Percentiles rank a stretch among this genome's conserved stretches.
phyloP scores from a whole-genome alignment of 1,284 basidiomycete species.

The Cryptococcus jaspeensis region DNA sequence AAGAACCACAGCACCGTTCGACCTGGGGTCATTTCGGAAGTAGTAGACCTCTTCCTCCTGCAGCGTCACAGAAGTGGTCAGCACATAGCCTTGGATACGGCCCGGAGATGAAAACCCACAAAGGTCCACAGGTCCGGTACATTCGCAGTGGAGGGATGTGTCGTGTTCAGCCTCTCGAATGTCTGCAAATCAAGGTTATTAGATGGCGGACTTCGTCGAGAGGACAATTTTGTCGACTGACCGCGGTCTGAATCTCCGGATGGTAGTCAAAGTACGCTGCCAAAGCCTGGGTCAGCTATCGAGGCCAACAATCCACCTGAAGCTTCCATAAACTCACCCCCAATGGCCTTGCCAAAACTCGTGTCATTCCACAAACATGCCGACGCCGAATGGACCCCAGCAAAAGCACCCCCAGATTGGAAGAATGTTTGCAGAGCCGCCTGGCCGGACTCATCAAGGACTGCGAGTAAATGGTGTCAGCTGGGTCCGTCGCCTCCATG shows the following conservation, averaged over 20 bases:
- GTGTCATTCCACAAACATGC: conserved; percentile 66
- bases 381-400: conserved; percentile 59
- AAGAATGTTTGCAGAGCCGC: conserved; percentile 65
- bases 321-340: conserved; percentile 38
- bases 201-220: not conserved
- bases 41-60: conserved; percentile 60
- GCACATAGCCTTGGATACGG: not conserved
- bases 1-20: conserved; percentile 63
- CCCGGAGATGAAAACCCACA: conserved; percentile 21
- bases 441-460: conserved; percentile 63
- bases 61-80: not conserved
- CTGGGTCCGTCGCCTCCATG: not conserved
- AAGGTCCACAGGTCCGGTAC: conserved; percentile 64
- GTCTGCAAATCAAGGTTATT: conserved; percentile 53
- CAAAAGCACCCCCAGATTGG: conserved; percentile 53
- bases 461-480: conserved; percentile 37
- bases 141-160: conserved; percentile 66
- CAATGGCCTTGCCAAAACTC: conserved; percentile 60
- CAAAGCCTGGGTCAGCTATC: not conserved
- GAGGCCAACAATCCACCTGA: not conserved
- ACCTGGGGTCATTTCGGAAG: conserved; percentile 71
- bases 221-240: conserved; percentile 17
- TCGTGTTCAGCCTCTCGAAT: conserved; percentile 61
- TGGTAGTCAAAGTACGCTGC: conserved; percentile 72
- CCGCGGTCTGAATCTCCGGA: conserved; percentile 59